Evolutionary conservation across 2,329 filamentous ascomycete genomes (phyloP), one percentile per base, ranked within the genome.

Genomic region (Westerdykella sp.): DNA sequence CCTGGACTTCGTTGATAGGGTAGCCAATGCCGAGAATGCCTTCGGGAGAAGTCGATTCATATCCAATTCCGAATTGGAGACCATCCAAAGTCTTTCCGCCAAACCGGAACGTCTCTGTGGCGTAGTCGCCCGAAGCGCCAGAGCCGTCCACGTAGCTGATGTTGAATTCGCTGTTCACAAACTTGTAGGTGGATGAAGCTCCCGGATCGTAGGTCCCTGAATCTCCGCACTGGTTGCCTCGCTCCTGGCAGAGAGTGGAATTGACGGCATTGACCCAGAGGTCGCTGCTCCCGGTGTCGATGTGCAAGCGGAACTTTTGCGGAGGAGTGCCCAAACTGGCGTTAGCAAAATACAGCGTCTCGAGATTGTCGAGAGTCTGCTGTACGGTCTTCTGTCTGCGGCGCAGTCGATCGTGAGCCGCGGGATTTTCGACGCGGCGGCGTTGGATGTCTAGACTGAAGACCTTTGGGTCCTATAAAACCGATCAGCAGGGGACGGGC

Each of bases 11-110:
- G 63, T 94, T 93, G 50, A 75, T 65, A 0, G 76, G 63, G 63
- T 95, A 96, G 6, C 90, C 90, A 48, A 97, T 84, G 14, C 90
- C 90, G 15, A 96, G 67, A 34, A 97, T 87, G 32, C 87, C 87
- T 63, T 94, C 63, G 23, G 61, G 44, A 5, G 78, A 80, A 34
- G 55, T 70, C 3, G 79, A 81, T 0, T 50, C 60, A 59, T 89
- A 87, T 34, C 85, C 85, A 48, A 90, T 73, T 47, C 85, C 85
- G 54, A 90, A 87, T 56, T 89, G 83, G 43, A 88, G 69, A 43
- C 70, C 65, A 3, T 71, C 50, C 25, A 89, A 53, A 1, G 66
- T 74, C 23, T 73, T 63, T 16, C 69, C 70, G 11, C 77, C 81
- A 41, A 89, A 71, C 4, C 67, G 70, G 44, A 95, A 69, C 0